A percentile compares a stretch with the other conserved stretches of the same genome.
Evolutionary conservation across 2,329 filamentous ascomycete genomes (phyloP).

Genomic region (Fusarium foetens): DNA sequence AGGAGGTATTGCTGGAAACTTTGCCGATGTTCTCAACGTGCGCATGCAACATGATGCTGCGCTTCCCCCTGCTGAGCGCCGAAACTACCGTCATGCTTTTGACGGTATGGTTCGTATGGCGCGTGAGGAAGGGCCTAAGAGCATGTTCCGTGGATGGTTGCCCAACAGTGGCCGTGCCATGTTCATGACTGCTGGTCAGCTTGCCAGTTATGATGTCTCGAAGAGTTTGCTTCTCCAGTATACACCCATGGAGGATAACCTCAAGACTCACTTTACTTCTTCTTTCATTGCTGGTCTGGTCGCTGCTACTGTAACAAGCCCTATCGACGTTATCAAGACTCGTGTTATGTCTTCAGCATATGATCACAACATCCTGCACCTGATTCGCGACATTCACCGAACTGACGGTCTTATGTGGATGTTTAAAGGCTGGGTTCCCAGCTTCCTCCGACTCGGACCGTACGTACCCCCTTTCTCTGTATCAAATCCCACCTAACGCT

Average conservation of each 20-base stretch:
- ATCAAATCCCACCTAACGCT: constrained; percentile 19
- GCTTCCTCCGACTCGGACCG: constrained; percentile 72
- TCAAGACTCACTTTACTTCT: constrained; percentile 82
- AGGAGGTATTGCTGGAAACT: constrained; percentile 91
- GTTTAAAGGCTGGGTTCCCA: constrained; percentile 92
- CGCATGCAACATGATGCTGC: constrained; percentile 96
- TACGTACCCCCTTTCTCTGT: constrained; percentile 51
- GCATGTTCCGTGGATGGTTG: constrained; percentile 86
- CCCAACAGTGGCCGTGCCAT: constrained; percentile 83
- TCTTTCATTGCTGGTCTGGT: constrained; percentile 83
- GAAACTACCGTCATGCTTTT: constrained; percentile 90
- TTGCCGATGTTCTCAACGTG: constrained; percentile 95
- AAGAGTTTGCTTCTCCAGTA: constrained; percentile 75
- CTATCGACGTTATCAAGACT: constrained; percentile 91
- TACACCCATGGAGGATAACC: constrained; percentile 74
- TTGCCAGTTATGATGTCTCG: constrained; percentile 86
- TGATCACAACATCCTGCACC: constrained; percentile 61
- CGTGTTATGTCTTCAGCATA: constrained; percentile 78
- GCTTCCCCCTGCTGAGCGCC: constrained; percentile 75
- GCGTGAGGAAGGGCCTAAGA: constrained; percentile 80
- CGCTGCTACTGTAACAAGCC: constrained; percentile 85
- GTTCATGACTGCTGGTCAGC: constrained; percentile 87
- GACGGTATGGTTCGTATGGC: constrained; percentile 89
- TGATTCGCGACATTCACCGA: constrained; percentile 74
- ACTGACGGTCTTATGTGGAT: constrained; percentile 82